Base-by-base conservation (phyloP, 139 green algal genomes). In the Picochlorum sp. region DNA sequence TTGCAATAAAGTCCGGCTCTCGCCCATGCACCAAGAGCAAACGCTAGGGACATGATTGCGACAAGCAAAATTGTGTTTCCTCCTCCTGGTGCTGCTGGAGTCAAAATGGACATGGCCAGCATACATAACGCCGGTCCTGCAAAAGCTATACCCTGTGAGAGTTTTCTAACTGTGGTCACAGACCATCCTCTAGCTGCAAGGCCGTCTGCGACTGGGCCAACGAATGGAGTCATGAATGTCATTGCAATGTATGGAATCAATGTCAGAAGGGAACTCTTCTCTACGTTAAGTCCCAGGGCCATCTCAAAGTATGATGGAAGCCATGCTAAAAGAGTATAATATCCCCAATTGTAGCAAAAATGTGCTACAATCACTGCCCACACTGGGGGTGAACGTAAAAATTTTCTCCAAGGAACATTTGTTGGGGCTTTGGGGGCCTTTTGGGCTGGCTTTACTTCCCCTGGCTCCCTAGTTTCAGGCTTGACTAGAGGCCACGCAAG, bases 341-440 rank as follows among this genome's bases (percentile, higher is more conserved):
- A 94, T 16, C 83, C 81, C 88, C 90, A 99, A 78, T 99, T 97
- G 82, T 90, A 94, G 81, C 89, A 96, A 63, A 98, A 99, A 82
- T 99, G 94, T 3, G 88, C 90, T 11, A 86, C 85, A 32, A 90
- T 95, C 50, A 99, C 78, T 1, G 94, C 92, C 85, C 88, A 92
- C 11, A 99, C 86, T 1, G 90, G 73, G 0, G 70, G 20, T 2
- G 65, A 85, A 5, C 30, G 69, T 60, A 96, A 74, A 68, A 98
- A 96, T n/a, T 71, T 70, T 7, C 79, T 73, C 85, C 88, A 98
- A 0, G 92, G 92, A 30, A 98, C 84, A n/a, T 65, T 26, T 58
- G 57, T 57, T 37, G 58, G 58, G 14, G 49, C 15, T 38, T 57
- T 56, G 32, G n/a, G n/a, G 14, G 24, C 37, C 10, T n/a, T 21